Conservation (phyloP, 1,139 yeast species). For the Wickerhamomyces sp. region DNA sequence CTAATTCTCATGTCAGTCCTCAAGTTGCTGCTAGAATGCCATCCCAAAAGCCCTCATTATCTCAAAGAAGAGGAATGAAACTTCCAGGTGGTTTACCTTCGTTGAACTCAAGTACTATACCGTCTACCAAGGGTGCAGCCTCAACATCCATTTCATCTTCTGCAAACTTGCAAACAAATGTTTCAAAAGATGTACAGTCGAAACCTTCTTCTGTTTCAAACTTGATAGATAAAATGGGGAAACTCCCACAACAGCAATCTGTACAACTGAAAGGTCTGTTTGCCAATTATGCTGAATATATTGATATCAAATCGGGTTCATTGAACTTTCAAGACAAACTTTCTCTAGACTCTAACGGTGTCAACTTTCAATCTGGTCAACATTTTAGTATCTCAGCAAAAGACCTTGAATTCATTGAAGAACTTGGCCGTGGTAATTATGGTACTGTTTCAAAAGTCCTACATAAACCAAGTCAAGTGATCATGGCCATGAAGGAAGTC, state of each 20-base stretch:
- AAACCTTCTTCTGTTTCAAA: conserved; percentile 17
- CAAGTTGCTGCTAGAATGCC: conserved; percentile 26
- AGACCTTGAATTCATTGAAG: conserved; percentile 79
- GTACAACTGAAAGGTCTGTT: conserved; percentile 47
- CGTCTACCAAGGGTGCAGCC: background rate
- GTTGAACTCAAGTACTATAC: background rate
- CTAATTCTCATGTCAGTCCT: conserved; percentile 21
- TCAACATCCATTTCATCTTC: background rate
- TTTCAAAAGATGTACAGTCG: background rate
- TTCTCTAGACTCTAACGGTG: conserved; percentile 85
- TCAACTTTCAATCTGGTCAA: conserved; percentile 84
- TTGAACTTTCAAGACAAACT: conserved; percentile 92
- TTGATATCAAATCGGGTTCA: conserved; percentile 88
- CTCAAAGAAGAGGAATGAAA: conserved; percentile 48
- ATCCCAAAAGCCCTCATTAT: conserved; percentile 41
- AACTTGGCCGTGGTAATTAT: conserved; percentile 91
- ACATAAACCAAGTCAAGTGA: conserved; percentile 88
- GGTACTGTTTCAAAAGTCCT: conserved; percentile 91
- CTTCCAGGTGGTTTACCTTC: conserved; percentile 23
- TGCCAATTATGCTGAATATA: conserved; percentile 78
- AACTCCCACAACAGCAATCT: conserved; percentile 18
- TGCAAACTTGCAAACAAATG: background rate
- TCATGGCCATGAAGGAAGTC: conserved; percentile 98
- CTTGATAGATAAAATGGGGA: conserved; percentile 19
- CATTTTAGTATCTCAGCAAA: conserved; percentile 83